phyloP scores from a whole-genome alignment of 2,329 filamentous ascomycete species.

The Alternaria sp. region DNA sequence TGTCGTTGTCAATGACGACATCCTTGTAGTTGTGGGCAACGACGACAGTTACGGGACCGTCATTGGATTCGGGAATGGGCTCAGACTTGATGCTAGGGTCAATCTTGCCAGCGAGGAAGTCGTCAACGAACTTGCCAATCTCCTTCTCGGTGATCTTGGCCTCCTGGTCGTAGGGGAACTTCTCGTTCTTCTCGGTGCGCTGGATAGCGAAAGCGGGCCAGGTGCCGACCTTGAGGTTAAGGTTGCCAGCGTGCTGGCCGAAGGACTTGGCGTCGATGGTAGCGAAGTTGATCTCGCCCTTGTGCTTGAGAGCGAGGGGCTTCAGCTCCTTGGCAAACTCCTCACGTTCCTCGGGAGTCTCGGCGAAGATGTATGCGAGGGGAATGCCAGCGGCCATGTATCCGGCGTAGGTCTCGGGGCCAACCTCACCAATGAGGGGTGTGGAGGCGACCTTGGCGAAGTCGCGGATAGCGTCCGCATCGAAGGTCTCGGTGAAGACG shows the following conservation, averaged over 20 bases:
- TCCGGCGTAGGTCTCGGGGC: slow-evolving; percentile 92
- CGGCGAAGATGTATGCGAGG: slow-evolving; percentile 96
- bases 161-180: slow-evolving; percentile 91
- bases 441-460: slow-evolving; percentile 88
- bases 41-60: slow-evolving; percentile 85
- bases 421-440: slow-evolving; percentile 93
- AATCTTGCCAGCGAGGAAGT: slow-evolving; percentile 86
- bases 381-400: slow-evolving; percentile 95
- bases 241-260: slow-evolving; percentile 93
- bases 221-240: slow-evolving; percentile 94
- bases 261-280: slow-evolving; percentile 96
- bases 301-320: slow-evolving; percentile 88
- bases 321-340: slow-evolving; percentile 80
- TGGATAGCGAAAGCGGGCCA: slow-evolving; percentile 99
- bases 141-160: slow-evolving; percentile 77
- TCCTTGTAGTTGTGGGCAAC: slow-evolving; percentile 95
- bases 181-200: slow-evolving; percentile 92
- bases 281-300: slow-evolving; percentile 95
- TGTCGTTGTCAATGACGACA: slow-evolving; percentile 88
- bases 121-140: slow-evolving; percentile 84
- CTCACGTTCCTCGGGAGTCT: slow-evolving; percentile 88
- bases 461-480: slow-evolving; percentile 77
- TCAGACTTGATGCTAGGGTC: slow-evolving; percentile 99
- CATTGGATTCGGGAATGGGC: slow-evolving; percentile 91
- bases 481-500: slow-evolving; percentile 82